A percentile compares a stretch with the other conserved stretches of the same genome.
Conservation (phyloP, 352 stramenopile genomes). For the Globisporangium spiculum region DNA sequence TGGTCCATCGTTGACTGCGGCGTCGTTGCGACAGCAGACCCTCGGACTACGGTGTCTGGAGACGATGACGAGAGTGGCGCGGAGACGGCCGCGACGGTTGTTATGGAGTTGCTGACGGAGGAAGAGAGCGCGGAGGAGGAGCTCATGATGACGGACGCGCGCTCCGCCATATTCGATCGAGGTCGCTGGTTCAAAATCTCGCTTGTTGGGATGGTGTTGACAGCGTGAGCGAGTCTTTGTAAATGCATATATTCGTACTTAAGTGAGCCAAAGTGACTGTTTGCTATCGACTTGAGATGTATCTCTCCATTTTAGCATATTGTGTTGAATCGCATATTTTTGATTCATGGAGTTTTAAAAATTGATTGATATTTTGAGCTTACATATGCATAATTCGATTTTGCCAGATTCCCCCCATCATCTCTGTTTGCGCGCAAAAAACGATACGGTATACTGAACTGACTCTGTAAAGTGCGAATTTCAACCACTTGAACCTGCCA, state of each 20-base stretch:
- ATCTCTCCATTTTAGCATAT: background rate
- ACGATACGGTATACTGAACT: background rate
- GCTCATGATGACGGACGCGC: background rate
- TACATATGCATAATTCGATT: background rate
- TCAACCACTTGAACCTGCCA: background rate
- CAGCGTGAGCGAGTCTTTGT: background rate
- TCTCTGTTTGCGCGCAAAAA: constrained; percentile 5
- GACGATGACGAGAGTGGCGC: background rate
- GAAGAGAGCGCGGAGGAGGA: background rate
- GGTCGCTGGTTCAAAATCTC: constrained; percentile 1
- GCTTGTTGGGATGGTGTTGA: background rate
- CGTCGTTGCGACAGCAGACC: background rate
- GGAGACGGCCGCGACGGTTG: background rate
- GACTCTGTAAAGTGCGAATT: background rate
- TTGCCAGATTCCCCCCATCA: background rate
- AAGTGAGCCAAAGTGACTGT: background rate
- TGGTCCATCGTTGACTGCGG: background rate
- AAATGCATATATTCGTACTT: background rate
- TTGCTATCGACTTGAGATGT: background rate
- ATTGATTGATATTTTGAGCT: background rate
- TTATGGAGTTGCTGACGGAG: background rate
- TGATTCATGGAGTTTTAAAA: background rate
- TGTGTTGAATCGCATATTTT: background rate
- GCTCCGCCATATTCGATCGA: background rate
- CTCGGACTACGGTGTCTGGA: background rate